Base-by-base conservation (phyloP, 163 green algal species). In the Scenedesmus sp. region DNA sequence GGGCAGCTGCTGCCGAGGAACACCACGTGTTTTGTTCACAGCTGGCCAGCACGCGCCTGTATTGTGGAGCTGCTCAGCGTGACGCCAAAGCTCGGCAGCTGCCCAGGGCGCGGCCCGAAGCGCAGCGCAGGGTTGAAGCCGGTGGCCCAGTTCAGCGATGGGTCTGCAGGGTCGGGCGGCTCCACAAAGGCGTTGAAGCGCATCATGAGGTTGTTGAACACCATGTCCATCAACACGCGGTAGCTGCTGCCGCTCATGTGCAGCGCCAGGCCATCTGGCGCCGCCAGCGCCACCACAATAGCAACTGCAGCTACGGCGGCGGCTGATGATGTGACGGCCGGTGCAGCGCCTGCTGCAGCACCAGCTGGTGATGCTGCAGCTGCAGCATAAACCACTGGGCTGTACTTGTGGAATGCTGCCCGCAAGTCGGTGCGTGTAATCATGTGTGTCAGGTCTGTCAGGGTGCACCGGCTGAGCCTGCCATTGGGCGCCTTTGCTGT, bases 81-180 rank as follows among this genome's bases (percentile, higher is more conserved):
- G 15, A 93, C 15, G 16, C 9, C 90, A 57, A 89, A 90, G 59
- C 70, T 77, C 13, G 73, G 87, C 83, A 87, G 23, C 90, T 90
- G 73, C 54, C 90, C 90, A 16, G 77, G 70, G 8, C 62, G 74
- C 54, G 90, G 83, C 13, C 90, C 88, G 76, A 92, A 92, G 46
- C 74, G 52, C 23, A 92, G 18, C 5, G 56, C 26, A 0, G 84
- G 83, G 83, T 93, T 67, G 84, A 93, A 93, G 10, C 1, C 52
- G 5, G 90, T 93, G 20, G 59, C 52, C 54, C 67, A 84, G 6
- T 18, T 10, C 26, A 56, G 12, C 9, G 26, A 52, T 56, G 89
- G 20, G 2, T 62, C 23, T 56, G 84, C 66, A 9, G 66, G n/a
- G 15, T 66, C 46, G 0, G 55, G 26, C 0, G 23, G 64, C 5